These are phyloP conservation scores for Entomortierella parvispora DNA, from an alignment of 192 early-diverging fungal species.

Conservation along the genomic window DNA sequence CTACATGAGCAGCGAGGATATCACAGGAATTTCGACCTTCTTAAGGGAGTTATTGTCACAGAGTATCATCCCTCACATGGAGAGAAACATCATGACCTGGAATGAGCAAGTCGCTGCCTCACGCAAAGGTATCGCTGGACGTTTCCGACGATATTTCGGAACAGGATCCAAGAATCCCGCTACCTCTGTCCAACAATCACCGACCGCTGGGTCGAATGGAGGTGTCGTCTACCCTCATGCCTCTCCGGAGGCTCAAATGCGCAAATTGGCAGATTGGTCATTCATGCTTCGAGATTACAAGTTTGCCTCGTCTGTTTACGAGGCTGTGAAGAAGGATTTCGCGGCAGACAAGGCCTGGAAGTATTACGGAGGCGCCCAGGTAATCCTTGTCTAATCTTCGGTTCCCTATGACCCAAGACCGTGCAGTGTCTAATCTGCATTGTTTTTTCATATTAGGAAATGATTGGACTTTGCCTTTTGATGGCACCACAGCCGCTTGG, in stretches of 20 bases:
- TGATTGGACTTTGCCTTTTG: constrained; percentile 87
- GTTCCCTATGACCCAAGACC: too few relatives aligned
- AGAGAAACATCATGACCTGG: constrained; percentile 84
- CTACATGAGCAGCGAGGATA: constrained; percentile 64
- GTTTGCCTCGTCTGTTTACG: constrained; percentile 90
- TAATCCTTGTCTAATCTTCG: too few relatives aligned
- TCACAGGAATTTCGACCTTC: constrained; percentile 60
- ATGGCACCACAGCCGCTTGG: constrained; percentile 67
- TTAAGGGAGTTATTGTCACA: constrained; percentile 72
- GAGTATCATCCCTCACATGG: constrained; percentile 89
- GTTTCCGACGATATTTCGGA: constrained; percentile 90
- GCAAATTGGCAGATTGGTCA: constrained; percentile 93
- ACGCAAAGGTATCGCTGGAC: constrained; percentile 88
- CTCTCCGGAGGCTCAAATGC: constrained; percentile 92
- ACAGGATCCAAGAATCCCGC: constrained; percentile 54
- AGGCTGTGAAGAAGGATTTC: constrained; percentile 89
- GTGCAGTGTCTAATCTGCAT: too few relatives aligned
- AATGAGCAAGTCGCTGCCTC: constrained; percentile 93
- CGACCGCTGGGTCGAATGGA: constrained; percentile 45
- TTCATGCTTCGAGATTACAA: constrained; percentile 97
- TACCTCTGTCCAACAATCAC: constrained; percentile 50
- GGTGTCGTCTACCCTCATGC: constrained; percentile 67
- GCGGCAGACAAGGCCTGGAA: constrained; percentile 80
- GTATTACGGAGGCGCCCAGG: constrained; percentile 79
- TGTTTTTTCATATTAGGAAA: constrained; percentile 78